phyloP scores from a whole-genome alignment of 352 stramenopile species.

The Phytophthora tubulina region DNA sequence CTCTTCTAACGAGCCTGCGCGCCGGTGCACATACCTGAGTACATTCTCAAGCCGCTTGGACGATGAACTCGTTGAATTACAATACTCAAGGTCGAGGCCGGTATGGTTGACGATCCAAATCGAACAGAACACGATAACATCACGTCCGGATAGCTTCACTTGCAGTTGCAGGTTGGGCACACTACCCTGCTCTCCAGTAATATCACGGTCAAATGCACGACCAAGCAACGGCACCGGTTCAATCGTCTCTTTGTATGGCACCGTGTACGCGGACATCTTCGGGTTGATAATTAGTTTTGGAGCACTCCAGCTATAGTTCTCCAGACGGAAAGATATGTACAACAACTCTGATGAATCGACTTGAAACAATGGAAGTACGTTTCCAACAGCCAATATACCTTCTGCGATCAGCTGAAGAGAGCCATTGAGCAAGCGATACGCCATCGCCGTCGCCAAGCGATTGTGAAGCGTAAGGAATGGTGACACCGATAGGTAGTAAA shows the following conservation, averaged over 20 bases:
- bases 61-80: slow-evolving; percentile 83
- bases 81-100: slow-evolving; percentile 88
- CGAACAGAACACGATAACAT: slow-evolving; percentile 88
- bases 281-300: slow-evolving; percentile 85
- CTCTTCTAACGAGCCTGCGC: slow-evolving; percentile 50
- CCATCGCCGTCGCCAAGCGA: slow-evolving; percentile 80
- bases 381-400: slow-evolving; percentile 86
- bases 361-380: slow-evolving; percentile 87
- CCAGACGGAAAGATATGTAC: slow-evolving; percentile 86
- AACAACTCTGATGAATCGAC: slow-evolving; percentile 70
- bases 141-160: slow-evolving; percentile 81
- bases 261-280: slow-evolving; percentile 67
- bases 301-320: slow-evolving; percentile 91
- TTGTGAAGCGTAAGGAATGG: slow-evolving; percentile 90
- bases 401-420: slow-evolving; percentile 88
- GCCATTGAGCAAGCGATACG: slow-evolving; percentile 84
- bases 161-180: slow-evolving; percentile 87
- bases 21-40: slow-evolving; percentile 81
- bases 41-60: slow-evolving; percentile 70
- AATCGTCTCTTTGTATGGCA: slow-evolving; percentile 85
- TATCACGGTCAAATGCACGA: slow-evolving; percentile 71
- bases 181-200: slow-evolving; percentile 75
- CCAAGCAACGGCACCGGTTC: slow-evolving; percentile 78
- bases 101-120: slow-evolving; percentile 92
- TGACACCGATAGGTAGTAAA: slow-evolving; percentile 86